A percentile compares a stretch with the other conserved stretches of the same genome.
Evolutionary conservation across 1,284 basidiomycete species (phyloP).

Genomic region (Cronartium quercuum): DNA sequence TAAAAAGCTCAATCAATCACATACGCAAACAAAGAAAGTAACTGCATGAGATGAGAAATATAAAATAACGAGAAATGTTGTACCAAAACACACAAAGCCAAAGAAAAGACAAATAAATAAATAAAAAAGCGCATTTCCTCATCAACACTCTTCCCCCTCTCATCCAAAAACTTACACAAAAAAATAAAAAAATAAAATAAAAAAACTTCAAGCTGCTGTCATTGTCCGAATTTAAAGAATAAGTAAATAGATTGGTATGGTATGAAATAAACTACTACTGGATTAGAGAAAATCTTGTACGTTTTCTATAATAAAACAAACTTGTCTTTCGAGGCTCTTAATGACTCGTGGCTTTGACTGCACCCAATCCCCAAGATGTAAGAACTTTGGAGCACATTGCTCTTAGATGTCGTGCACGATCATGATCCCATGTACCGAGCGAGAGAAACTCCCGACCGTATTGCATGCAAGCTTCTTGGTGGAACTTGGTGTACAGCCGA

Average conservation of each 20-base stretch:
- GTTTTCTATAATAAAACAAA: no score
- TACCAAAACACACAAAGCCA: no score
- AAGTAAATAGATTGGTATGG: neutral
- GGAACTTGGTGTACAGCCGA: constrained; percentile 47
- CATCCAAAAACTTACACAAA: neutral
- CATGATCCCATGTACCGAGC: constrained; percentile 44
- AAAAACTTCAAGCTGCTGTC: neutral
- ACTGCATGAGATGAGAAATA: no score
- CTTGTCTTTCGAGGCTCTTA: no score
- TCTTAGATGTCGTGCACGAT: constrained; percentile 45
- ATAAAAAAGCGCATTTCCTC: no score
- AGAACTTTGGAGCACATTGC: constrained; percentile 40
- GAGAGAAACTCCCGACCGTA: constrained; percentile 48
- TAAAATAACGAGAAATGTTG: no score
- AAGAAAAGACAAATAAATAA: no score
- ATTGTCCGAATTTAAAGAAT: neutral
- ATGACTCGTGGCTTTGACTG: neutral
- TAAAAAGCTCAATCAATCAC: no score
- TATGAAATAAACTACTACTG: no score
- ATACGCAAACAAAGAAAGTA: no score
- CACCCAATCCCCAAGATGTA: constrained; percentile 41
- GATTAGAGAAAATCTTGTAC: no score
- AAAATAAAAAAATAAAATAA: neutral
- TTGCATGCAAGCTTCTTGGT: constrained; percentile 48
- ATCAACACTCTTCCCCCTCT: no score